Percentiles rank a stretch among this genome's conserved stretches.
Evolutionary conservation across 805 yeast species (phyloP).

Genomic region (Torulaspora quercuum): DNA sequence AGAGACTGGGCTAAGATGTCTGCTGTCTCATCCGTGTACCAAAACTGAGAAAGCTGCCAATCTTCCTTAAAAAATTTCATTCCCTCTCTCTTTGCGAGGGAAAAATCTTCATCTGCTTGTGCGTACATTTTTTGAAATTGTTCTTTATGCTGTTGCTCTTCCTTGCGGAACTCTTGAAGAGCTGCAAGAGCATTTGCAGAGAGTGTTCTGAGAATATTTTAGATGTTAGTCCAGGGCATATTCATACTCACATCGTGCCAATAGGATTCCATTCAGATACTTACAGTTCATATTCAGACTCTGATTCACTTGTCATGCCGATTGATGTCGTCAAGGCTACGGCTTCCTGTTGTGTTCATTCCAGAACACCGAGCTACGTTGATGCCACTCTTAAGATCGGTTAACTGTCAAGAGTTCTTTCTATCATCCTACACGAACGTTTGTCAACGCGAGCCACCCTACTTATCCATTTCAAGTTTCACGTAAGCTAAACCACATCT

Average conservation of each 20-base stretch:
- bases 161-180: constrained; percentile 58
- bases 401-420: too few relatives aligned
- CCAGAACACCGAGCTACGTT: too few relatives aligned
- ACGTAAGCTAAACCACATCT: too few relatives aligned
- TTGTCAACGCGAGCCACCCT: too few relatives aligned
- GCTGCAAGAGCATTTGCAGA: constrained; percentile 53
- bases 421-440: too few relatives aligned
- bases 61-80: constrained; percentile 83
- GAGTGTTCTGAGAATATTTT: constrained; percentile 34
- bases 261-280: constrained; percentile 2
- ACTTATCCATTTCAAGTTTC: neutral
- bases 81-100: constrained; percentile 39
- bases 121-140: constrained; percentile 53
- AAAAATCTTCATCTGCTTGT: constrained; percentile 51
- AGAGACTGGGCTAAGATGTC: constrained; percentile 62
- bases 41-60: constrained; percentile 92
- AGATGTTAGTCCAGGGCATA: too few relatives aligned
- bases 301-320: constrained; percentile 22
- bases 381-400: too few relatives aligned
- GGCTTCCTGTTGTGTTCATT: too few relatives aligned
- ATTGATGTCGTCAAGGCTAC: too few relatives aligned
- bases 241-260: too few relatives aligned
- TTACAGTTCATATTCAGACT: constrained; percentile 28
- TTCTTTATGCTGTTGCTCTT: constrained; percentile 55
- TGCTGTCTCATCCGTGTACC: constrained; percentile 80